These are phyloP conservation scores for Artemisia argyi DNA, from an alignment of 129 eudicot genomes.

Conservation along the genomic window DNA sequence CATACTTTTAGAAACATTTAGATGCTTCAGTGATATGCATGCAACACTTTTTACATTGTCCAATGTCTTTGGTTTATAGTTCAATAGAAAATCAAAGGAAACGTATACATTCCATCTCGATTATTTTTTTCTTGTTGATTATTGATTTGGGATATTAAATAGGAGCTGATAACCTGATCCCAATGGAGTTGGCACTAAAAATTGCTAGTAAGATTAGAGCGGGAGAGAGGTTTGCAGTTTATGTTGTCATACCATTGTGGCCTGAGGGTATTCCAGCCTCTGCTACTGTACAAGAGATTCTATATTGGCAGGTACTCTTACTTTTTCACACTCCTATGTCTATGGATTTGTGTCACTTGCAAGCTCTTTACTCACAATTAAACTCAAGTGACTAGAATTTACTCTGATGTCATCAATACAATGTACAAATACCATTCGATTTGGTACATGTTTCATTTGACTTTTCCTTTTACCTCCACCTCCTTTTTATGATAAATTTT, in stretches of 20 bases:
- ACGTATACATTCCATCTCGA: background rate
- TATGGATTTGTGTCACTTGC: background rate
- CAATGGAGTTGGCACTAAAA: constrained; percentile 94
- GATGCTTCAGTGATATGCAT: no score
- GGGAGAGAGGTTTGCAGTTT: constrained; percentile 82
- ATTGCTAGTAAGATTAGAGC: constrained; percentile 87
- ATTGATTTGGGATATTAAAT: background rate
- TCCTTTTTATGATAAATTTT: background rate
- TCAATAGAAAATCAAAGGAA: background rate
- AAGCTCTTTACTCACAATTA: no score
- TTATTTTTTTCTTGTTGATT: background rate
- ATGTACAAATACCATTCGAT: no score
- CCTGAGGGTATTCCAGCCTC: constrained; percentile 89
- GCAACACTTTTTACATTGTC: background rate
- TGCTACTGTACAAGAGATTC: constrained; percentile 82
- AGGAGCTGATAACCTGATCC: constrained; percentile 96
- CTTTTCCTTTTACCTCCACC: no score
- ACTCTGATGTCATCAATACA: no score
- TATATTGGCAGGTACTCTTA: constrained; percentile 87
- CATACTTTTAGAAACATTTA: constrained; percentile 7
- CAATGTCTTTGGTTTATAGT: background rate
- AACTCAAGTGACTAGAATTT: background rate
- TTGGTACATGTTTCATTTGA: no score
- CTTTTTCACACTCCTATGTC: constrained; percentile 18
- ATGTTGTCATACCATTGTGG: constrained; percentile 94